Conservation (phyloP, 352 stramenopile genomes). For the Phytophthora melonis region DNA sequence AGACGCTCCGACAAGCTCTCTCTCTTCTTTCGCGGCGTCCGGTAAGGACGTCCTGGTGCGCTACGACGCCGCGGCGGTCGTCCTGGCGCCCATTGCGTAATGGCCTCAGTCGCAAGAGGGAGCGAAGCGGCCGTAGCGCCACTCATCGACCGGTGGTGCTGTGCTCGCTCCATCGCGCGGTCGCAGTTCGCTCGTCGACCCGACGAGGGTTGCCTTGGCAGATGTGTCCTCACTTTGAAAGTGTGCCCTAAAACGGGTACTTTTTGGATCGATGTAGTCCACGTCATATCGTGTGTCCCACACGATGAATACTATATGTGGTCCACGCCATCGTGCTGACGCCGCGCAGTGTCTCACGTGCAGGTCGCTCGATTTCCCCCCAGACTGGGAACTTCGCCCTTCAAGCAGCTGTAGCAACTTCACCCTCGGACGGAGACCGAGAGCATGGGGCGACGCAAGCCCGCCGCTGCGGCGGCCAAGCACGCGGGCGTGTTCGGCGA, state of each 20-base stretch:
- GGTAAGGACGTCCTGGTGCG: neutral
- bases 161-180: slow-evolving; percentile 4
- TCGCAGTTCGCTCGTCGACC: neutral
- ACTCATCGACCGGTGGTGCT: slow-evolving; percentile 2
- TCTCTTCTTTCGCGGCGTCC: slow-evolving; percentile 15
- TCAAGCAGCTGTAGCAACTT: slow-evolving; percentile 34
- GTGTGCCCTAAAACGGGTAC: no score
- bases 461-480: slow-evolving; percentile 15
- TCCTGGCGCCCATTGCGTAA: slow-evolving; percentile 16
- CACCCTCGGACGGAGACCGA: neutral
- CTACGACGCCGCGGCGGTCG: slow-evolving; percentile 7
- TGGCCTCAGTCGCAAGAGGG: neutral
- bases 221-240: no score
- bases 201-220: no score
- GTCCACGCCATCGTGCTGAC: neutral
- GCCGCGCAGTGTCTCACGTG: slow-evolving; percentile 21
- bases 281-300: neutral
- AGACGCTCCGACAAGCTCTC: neutral
- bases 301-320: neutral
- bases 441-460: slow-evolving; percentile 43
- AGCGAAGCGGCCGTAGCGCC: neutral
- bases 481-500: slow-evolving; percentile 51
- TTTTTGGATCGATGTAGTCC: no score
- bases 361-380: slow-evolving; percentile 12
- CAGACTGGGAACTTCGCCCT: slow-evolving; percentile 25